These are phyloP conservation scores for Pulveroboletus sp. DNA, from an alignment of 768 basidiomycete genomes.

Conservation along the genomic window DNA sequence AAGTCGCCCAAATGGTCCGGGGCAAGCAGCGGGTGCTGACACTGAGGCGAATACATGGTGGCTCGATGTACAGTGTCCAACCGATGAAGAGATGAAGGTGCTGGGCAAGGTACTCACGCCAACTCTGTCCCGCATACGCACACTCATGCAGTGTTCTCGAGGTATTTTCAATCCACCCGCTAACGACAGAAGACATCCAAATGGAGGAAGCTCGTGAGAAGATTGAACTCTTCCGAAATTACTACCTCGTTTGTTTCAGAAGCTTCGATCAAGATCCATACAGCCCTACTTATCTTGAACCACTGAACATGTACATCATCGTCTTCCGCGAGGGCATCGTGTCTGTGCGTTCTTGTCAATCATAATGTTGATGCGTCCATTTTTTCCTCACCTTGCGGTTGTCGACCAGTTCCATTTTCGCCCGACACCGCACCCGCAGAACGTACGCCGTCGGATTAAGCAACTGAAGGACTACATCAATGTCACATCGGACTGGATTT, in stretches of 20 bases:
- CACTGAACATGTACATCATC: conserved; percentile 99
- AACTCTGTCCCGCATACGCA: background rate
- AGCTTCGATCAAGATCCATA: conserved; percentile 99
- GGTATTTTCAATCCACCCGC: conserved; percentile 96
- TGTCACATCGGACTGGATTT: conserved; percentile 99
- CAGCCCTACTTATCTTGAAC: conserved; percentile 94
- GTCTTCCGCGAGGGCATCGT: conserved; percentile 96
- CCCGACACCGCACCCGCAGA: conserved; percentile 95
- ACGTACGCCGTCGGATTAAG: conserved; percentile 95
- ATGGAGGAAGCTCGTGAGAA: conserved; percentile 99
- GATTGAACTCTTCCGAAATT: conserved; percentile 98
- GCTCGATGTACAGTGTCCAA: conserved; percentile 90
- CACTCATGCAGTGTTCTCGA: conserved; percentile 28
- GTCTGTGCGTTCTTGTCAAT: conserved; percentile 54
- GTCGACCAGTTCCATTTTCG: conserved; percentile 85
- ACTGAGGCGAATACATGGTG: conserved; percentile 89
- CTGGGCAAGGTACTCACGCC: conserved; percentile 68
- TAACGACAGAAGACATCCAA: conserved; percentile 98
- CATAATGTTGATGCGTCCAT: background rate
- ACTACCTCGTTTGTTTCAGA: conserved; percentile 98
- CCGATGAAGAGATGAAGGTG: conserved; percentile 98
- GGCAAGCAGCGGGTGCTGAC: conserved; percentile 28
- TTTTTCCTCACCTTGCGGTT: background rate
- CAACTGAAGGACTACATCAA: conserved; percentile 98
- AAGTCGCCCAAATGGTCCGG: conserved; percentile 22